Evolutionary conservation across 2,329 filamentous ascomycete genomes (phyloP), one percentile per base, ranked within the genome.

Genomic region (Cyanodermella asteris): DNA sequence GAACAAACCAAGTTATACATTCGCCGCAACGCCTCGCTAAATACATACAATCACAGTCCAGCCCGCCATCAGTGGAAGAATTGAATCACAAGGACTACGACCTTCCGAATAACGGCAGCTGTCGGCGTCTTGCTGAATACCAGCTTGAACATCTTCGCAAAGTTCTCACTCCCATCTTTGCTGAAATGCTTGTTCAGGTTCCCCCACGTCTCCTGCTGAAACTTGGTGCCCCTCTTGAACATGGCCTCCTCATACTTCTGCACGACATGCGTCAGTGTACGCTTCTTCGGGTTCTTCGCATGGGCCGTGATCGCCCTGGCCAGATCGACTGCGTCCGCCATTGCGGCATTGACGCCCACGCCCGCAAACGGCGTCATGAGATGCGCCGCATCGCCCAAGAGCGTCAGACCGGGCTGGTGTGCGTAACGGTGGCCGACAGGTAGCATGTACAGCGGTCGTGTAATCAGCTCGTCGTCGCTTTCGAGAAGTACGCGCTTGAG

Each of bases 361-460:
- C 65, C 65, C 2, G 57, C 59, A 32, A 59, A 64, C 1, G 60
- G 59, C 1, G 56, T 55, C 60, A 66, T 65, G 13, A 67, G 36
- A 39, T 71, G 64, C 6, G 64, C 64, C 1, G 64, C 59, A 34
- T 71, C 64, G 5, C 66, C 66, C 14, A 69, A 47, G 9, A 67
- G 37, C 0, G 65, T 67, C 4, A 61, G 37, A 1, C 62, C 61
- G 5, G 44, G 38, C 11, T 43, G 45, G 23, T 56, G 49, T 20
- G 47, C 30, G 61, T 63, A 70, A 3, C 35, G 39, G 22, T 50
- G 39, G 2, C 56, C 56, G 2, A 59, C 39, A 0, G 64, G 62
- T 7, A 72, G 49, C 37, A 55, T 53, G 36, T 60, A 66, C 2
- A 71, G 43, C 1, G 51, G 51, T 29, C 55, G 44, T 1, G 41